phyloP scores from a whole-genome alignment of 169 alveolate species.

The Cystoisospora suis region DNA sequence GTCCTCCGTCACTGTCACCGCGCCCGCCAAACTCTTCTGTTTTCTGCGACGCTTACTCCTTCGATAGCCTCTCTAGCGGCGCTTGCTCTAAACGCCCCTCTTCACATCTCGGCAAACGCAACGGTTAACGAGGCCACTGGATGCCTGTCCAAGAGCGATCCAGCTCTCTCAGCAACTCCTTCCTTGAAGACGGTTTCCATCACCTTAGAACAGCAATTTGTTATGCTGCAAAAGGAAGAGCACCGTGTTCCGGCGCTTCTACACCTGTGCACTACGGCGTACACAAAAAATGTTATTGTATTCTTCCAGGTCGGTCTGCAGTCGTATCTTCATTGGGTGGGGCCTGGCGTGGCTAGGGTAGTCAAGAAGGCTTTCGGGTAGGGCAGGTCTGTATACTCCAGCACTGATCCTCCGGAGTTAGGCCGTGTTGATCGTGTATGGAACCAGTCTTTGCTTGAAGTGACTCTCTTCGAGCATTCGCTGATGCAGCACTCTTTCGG shows the following conservation, averaged over 20 bases:
- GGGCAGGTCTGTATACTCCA: no score
- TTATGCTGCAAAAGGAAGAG: constrained; percentile 40
- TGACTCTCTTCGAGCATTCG: no score
- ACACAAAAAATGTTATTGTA: constrained; percentile 31
- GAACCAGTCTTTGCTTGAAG: no score
- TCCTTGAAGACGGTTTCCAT: constrained; percentile 33
- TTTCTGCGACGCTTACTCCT: constrained; percentile 88
- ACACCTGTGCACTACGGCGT: constrained; percentile 53
- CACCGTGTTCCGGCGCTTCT: constrained; percentile 61
- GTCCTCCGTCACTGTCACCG: constrained; percentile 70
- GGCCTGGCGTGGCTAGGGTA: no score
- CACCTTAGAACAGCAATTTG: constrained; percentile 59
- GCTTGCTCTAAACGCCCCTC: constrained; percentile 82
- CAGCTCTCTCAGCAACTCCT: constrained; percentile 11
- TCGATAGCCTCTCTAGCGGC: constrained; percentile 84
- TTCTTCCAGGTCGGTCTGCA: constrained; percentile 65
- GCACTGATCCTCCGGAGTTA: no score
- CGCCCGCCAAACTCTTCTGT: constrained; percentile 85
- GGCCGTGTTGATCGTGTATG: no score
- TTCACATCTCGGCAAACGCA: constrained; percentile 26
- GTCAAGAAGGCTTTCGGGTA: no score
- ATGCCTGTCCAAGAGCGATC: background rate
- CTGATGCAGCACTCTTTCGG: no score
- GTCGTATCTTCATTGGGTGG: no score
- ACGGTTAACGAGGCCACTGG: background rate